phyloP scores from a whole-genome alignment of 352 stramenopile genomes.

The Thalassiosira ordinaria region DNA sequence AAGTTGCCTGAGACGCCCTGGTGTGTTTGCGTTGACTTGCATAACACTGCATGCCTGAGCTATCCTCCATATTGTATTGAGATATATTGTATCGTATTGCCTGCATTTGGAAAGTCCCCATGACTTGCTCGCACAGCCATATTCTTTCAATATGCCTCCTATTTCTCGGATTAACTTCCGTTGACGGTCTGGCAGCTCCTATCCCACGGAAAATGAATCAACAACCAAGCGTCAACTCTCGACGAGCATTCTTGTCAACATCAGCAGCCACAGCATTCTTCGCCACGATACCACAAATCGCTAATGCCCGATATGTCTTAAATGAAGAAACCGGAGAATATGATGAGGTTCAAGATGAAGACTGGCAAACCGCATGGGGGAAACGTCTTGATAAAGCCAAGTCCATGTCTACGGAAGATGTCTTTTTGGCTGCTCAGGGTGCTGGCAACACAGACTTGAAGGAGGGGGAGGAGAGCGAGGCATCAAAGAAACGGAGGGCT shows the following conservation, averaged over 20 bases:
- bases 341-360: conserved; percentile 61
- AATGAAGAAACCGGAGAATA: conserved; percentile 74
- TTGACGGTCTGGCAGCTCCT: conserved; percentile 5
- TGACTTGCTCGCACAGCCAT: not conserved
- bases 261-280: conserved; percentile 12
- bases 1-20: too few relatives aligned
- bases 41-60: too few relatives aligned
- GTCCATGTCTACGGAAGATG: conserved; percentile 57
- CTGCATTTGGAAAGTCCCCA: too few relatives aligned
- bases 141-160: conserved; percentile 5
- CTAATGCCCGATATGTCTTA: conserved; percentile 53
- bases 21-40: too few relatives aligned
- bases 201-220: not conserved
- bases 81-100: too few relatives aligned
- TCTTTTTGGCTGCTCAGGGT: conserved; percentile 64
- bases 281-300: conserved; percentile 7
- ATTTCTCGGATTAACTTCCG: conserved; percentile 3
- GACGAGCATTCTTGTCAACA: conserved; percentile 31
- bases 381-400: conserved; percentile 65
- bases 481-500: conserved; percentile 63
- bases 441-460: conserved; percentile 62
- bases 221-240: conserved; percentile 1
- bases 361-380: conserved; percentile 70
- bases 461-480: conserved; percentile 53
- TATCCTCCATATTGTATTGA: too few relatives aligned